phyloP scores from a whole-genome alignment of 2,329 filamentous ascomycete genomes.

The Penicillium sumatraense region DNA sequence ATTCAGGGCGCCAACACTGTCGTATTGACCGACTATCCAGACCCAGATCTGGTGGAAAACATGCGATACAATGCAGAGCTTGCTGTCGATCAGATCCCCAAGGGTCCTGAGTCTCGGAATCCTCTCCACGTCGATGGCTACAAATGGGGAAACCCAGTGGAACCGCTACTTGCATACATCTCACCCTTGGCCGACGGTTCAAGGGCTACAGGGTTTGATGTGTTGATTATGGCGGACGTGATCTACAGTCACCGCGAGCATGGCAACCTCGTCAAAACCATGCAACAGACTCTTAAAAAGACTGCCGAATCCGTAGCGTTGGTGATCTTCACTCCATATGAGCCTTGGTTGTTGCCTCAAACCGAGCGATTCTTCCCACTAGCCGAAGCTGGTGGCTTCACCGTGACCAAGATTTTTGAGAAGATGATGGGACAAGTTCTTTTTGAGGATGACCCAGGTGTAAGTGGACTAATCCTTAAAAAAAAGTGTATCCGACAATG shows the following conservation, averaged over 20 bases:
- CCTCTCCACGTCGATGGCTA: slow-evolving; percentile 70
- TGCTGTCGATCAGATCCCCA: slow-evolving; percentile 53
- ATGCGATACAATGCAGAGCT: slow-evolving; percentile 74
- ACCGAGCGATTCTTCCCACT: slow-evolving; percentile 87
- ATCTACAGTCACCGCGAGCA: slow-evolving; percentile 93
- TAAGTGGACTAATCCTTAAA: slow-evolving; percentile 41
- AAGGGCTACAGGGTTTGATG: slow-evolving; percentile 69
- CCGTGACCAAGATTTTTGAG: slow-evolving; percentile 79
- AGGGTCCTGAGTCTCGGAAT: slow-evolving; percentile 36
- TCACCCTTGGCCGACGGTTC: slow-evolving; percentile 57
- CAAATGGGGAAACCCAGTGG: slow-evolving; percentile 76
- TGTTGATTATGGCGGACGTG: slow-evolving; percentile 84
- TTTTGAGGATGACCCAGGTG: slow-evolving; percentile 85
- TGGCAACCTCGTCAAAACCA: slow-evolving; percentile 72
- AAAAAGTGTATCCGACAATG: not conserved
- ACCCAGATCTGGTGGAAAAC: slow-evolving; percentile 79
- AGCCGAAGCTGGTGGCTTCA: slow-evolving; percentile 71
- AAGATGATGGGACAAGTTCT: slow-evolving; percentile 82
- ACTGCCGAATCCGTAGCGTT: slow-evolving; percentile 65
- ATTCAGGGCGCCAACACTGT: slow-evolving; percentile 69
- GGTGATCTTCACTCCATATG: slow-evolving; percentile 93
- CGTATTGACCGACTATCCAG: slow-evolving; percentile 88
- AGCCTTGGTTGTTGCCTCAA: slow-evolving; percentile 85
- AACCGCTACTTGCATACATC: slow-evolving; percentile 63
- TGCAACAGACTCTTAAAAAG: slow-evolving; percentile 68